Base-by-base conservation (phyloP, 768 basidiomycete species). In the Xerocomellus dryophilus region DNA sequence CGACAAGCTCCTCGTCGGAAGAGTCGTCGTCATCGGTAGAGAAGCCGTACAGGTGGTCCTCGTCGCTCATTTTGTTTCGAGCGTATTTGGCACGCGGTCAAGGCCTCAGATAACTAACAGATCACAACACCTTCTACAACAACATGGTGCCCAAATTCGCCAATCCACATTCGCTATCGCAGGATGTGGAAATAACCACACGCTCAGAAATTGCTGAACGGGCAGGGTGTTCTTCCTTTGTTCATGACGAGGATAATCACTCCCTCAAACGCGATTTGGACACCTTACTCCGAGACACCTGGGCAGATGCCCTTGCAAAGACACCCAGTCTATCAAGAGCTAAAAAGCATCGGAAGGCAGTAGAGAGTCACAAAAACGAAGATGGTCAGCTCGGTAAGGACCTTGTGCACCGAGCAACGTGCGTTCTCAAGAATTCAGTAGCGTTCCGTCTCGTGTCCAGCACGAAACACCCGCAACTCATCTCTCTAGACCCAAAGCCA, bases 1-100 rank as follows among this genome's bases (percentile, higher is more conserved):
- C 77, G 23, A 72, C 70, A 12, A 81, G 79, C 56, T 90, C 89
- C 23, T 92, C 93, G 51, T 91, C 91, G 9, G 88, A 90, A 32
- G 87, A 86, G 51, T 81, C 81, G 48, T 85, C 82, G 44, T 85
- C 85, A 60, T 90, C 88, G 6, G 86, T 84, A 1, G 88, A 87
- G 66, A 92, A 90, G 12, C 88, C 90, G 56, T 84, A 78, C 17
- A 91, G 59, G 46, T 80, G 78, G 7, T 79, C 73, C n/a, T 79
- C 76, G 23, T 67, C 64, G 18, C 57, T 68, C 65, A 66, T 66
- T n/a, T 51, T 31, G 18, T 50, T 17, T 35, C 23, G 31, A 12
- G 23, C 4, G 43, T 36, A 21, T n/a, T n/a, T n/a, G n/a, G n/a
- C n/a, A n/a, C n/a, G n/a, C n/a, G n/a, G n/a, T 29, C 29, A 10